These are phyloP conservation scores for Vanrija humicola DNA, from an alignment of 1,284 basidiomycete genomes.

Conservation along the genomic window DNA sequence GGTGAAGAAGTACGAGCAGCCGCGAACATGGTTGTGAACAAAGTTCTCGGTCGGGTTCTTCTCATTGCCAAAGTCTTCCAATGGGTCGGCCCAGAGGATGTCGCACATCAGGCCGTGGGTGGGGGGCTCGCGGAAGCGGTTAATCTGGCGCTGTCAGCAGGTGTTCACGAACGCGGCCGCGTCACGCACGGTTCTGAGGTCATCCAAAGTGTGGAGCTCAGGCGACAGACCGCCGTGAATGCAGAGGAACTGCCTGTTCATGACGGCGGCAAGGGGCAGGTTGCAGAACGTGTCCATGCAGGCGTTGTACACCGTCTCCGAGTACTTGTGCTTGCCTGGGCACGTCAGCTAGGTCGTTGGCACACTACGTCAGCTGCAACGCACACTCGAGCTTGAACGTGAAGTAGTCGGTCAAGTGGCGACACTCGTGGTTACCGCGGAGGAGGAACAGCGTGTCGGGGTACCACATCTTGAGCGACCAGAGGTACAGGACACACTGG, in stretches of 20 bases:
- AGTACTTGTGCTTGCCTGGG: slow-evolving; percentile 90
- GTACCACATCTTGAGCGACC: slow-evolving; percentile 89
- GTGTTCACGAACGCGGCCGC: not conserved
- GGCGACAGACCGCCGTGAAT: slow-evolving; percentile 91
- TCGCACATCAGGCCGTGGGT: slow-evolving; percentile 94
- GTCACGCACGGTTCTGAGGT: slow-evolving; percentile 66
- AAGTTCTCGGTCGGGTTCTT: slow-evolving; percentile 75
- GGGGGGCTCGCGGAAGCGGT: slow-evolving; percentile 91
- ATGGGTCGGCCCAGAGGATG: slow-evolving; percentile 89
- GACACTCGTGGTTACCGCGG: slow-evolving; percentile 96
- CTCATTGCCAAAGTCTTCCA: slow-evolving; percentile 90
- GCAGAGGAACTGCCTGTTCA: slow-evolving; percentile 97
- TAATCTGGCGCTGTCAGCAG: slow-evolving; percentile 57
- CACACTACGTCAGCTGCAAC: slow-evolving; percentile 29
- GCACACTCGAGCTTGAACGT: slow-evolving; percentile 92
- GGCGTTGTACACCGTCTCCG: slow-evolving; percentile 81
- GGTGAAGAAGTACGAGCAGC: slow-evolving; percentile 97
- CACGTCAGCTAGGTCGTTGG: slow-evolving; percentile 5
- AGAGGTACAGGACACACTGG: slow-evolving; percentile 86
- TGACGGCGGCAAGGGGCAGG: slow-evolving; percentile 83
- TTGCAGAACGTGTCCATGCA: slow-evolving; percentile 93
- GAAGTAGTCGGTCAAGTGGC: slow-evolving; percentile 93
- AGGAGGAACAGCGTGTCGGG: slow-evolving; percentile 85
- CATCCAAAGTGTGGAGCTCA: slow-evolving; percentile 84
- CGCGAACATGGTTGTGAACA: slow-evolving; percentile 87